Evolutionary conservation across 805 yeast genomes (phyloP), one percentile per base, ranked within the genome.

Genomic region (Zygotorulaspora danielsina): DNA sequence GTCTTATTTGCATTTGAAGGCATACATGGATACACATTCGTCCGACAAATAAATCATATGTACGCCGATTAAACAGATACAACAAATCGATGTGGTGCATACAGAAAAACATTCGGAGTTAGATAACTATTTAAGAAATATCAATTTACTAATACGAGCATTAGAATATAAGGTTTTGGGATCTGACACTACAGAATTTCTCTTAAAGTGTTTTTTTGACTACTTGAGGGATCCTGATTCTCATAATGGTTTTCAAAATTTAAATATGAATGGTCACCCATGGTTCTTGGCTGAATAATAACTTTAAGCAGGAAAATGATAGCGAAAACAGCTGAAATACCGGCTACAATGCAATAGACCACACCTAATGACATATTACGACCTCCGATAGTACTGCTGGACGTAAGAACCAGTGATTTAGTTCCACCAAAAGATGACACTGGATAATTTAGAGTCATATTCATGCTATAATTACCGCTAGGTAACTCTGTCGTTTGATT

Each of bases 351-450:
- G 38, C 89, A 61, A 61, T 84, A 93, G 12, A 94, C 81, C 13
- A 93, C 74, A 2, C 97, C 96, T 44, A 93, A 63, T 48, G 85
- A 79, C 63, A 82, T 61, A 61, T 90, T 88, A 36, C 95, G 71
- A 10, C 96, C 97, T 8, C 98, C 98, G 49, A 88, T 73, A 2
- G 81, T 79, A 27, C 85, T 75, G 44, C 83, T 81, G 4, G 96
- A 87, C 7, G 96, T 80, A 15, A 93, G 63, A 0, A 90, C 81
- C 29, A 90, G 48, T 3, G 86, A 74, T 64, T 93, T 93, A 15
- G 85, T 77, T n/a, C 98, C 98, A 3, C 95, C 94, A 66, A 79
- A 93, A 3, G 75, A 64, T 0, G 79, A 60, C 10, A 86, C 90
- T 1, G 96, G 95, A 64, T 84, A 93, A 64, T 88, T 82, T 63